Conservation (phyloP, 139 green algal species). For the Chlorella sp. region DNA sequence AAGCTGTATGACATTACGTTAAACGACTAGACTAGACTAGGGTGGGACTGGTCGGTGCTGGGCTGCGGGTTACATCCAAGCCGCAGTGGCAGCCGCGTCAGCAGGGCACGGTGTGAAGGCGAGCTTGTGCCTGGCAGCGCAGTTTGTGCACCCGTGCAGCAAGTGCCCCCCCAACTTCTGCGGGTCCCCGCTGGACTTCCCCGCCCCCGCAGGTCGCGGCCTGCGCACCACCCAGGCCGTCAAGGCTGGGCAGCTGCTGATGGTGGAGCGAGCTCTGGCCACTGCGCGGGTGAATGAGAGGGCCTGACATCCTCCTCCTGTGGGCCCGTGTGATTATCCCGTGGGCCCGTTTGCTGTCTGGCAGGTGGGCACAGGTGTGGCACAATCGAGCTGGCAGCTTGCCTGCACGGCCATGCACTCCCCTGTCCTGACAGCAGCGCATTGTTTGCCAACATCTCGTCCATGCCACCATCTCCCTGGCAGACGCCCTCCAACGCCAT, state of each 20-base stretch:
- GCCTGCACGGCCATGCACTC: not conserved
- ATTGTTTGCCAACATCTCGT: not conserved
- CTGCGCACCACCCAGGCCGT: not conserved
- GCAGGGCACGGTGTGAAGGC: not conserved
- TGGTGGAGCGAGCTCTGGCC: not conserved
- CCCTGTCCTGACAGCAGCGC: not conserved
- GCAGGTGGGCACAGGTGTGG: not conserved
- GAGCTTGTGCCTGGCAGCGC: no score
- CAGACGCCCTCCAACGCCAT: not conserved
- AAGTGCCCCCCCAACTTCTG: no score
- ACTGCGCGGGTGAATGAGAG: not conserved
- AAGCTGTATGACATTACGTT: no score
- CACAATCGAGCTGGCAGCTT: not conserved
- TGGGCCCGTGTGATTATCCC: no score
- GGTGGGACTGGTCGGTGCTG: no score
- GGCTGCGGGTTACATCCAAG: no score
- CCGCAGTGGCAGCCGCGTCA: no score
- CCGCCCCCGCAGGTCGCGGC: not conserved
- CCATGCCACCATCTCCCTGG: not conserved
- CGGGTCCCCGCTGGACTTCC: not conserved
- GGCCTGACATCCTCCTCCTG: no score
- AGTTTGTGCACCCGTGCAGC: no score
- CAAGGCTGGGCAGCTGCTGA: slow-evolving; percentile 2
- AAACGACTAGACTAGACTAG: no score
- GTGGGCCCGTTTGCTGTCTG: not conserved